Percentiles rank a stretch among this genome's conserved stretches.
Evolutionary conservation across 495 filamentous ascomycete species (phyloP).

Genomic region (Xylaria sp.): DNA sequence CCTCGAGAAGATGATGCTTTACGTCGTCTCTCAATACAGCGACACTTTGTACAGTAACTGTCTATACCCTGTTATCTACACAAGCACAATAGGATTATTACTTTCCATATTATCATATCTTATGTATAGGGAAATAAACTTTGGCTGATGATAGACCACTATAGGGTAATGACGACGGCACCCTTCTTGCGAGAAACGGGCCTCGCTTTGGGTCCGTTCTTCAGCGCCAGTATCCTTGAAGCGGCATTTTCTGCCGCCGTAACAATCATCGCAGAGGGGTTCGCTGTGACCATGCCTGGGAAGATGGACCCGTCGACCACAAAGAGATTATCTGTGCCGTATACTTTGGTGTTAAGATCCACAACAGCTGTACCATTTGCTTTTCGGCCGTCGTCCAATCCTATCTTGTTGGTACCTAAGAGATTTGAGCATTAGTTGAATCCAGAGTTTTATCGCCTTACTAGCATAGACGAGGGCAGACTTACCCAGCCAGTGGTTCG

Average conservation of each 20-base stretch:
- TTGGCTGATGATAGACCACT: conserved; percentile 18
- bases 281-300: conserved; percentile 65
- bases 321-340: conserved; percentile 73
- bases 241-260: conserved; percentile 64
- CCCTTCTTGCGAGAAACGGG: conserved; percentile 29
- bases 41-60: conserved; percentile 18
- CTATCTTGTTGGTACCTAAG: conserved; percentile 65
- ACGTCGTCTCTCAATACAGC: not conserved
- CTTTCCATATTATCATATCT: not conserved
- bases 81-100: not conserved
- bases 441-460: not conserved
- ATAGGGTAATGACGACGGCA: conserved; percentile 33
- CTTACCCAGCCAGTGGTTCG: conserved; percentile 74
- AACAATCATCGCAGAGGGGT: conserved; percentile 67
- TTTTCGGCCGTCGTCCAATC: conserved; percentile 67
- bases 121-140: not conserved
- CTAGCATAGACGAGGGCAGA: conserved; percentile 2
- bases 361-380: conserved; percentile 70
- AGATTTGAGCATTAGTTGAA: conserved; percentile 28
- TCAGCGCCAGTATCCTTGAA: conserved; percentile 49
- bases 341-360: conserved; percentile 73
- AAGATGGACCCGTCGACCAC: conserved; percentile 70
- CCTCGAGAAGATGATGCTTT: not conserved
- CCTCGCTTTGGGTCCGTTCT: conserved; percentile 25
- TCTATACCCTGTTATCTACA: not conserved